phyloP scores from a whole-genome alignment of 2,329 filamentous ascomycete genomes.

The Aureobasidium namibiae region DNA sequence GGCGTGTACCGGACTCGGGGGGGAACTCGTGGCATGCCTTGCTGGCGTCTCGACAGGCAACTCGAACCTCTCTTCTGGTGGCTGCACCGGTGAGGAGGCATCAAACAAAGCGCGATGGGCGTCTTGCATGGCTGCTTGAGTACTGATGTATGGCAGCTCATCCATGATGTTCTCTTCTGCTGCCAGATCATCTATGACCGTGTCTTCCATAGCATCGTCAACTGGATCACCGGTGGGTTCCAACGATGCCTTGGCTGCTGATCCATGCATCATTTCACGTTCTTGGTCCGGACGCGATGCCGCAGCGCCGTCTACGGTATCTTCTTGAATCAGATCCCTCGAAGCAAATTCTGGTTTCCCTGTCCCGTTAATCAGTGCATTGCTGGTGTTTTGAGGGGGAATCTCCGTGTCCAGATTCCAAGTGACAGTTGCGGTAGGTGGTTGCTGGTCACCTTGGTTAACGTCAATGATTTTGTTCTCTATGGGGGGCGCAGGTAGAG shows the following conservation, averaged over 20 bases:
- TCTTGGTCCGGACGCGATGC: not conserved
- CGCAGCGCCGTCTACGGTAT: not conserved
- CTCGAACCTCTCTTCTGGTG: conserved; percentile 15
- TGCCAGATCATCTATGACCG: not conserved
- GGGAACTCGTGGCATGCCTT: conserved; percentile 29
- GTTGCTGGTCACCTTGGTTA: not conserved
- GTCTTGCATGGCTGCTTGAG: conserved; percentile 18
- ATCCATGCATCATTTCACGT: not conserved
- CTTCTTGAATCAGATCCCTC: not conserved
- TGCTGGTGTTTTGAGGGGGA: not conserved
- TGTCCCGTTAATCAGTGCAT: not conserved
- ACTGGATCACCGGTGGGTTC: not conserved
- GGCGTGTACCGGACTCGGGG: conserved; percentile 25
- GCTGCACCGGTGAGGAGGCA: conserved; percentile 9
- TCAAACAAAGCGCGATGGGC: conserved; percentile 15
- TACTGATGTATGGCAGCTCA: conserved; percentile 23
- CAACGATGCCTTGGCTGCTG: not conserved
- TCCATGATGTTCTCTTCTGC: not conserved
- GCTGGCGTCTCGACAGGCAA: conserved; percentile 6
- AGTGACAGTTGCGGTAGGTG: not conserved
- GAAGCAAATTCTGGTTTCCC: not conserved
- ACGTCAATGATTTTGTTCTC: too few species aligned
- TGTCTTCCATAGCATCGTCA: not conserved
- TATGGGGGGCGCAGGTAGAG: not conserved
- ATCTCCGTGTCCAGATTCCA: not conserved